phyloP scores from a whole-genome alignment of 2,329 filamentous ascomycete genomes.

The Phialemonium atrogriseum region DNA sequence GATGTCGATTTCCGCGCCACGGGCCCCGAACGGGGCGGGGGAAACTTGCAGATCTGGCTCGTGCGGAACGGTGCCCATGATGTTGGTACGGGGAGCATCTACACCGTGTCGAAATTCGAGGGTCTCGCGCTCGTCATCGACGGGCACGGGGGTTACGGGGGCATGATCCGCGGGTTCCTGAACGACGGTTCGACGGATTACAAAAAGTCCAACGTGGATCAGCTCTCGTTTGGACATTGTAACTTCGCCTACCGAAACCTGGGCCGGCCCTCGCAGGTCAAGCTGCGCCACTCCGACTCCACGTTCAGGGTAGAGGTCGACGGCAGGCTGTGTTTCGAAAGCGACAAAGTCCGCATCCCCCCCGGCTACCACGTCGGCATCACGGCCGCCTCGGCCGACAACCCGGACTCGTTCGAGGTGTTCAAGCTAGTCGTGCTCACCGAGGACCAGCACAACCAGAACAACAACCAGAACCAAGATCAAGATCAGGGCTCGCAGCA shows the following conservation, averaged over 20 bases:
- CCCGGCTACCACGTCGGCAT: conserved; percentile 78
- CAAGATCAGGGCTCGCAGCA: conserved; percentile 18
- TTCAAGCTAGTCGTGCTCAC: conserved; percentile 76
- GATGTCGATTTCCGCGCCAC: conserved; percentile 83
- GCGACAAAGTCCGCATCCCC: conserved; percentile 69
- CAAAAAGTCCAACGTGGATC: conserved; percentile 71
- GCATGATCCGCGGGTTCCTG: conserved; percentile 83
- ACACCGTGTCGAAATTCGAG: conserved; percentile 78
- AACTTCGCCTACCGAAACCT: conserved; percentile 86
- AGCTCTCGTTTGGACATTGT: conserved; percentile 88
- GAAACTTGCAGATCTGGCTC: conserved; percentile 93
- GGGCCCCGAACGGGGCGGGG: conserved; percentile 75
- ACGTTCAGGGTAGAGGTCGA: conserved; percentile 76
- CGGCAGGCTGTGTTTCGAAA: conserved; percentile 74
- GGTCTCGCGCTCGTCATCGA: conserved; percentile 85
- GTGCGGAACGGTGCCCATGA: conserved; percentile 57
- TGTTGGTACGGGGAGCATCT: conserved; percentile 68
- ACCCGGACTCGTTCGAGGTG: conserved; percentile 88
- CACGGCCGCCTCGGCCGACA: conserved; percentile 81
- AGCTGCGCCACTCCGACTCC: conserved; percentile 55
- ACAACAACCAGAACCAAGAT: conserved; percentile 11
- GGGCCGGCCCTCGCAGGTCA: conserved; percentile 72
- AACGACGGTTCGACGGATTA: conserved; percentile 85
- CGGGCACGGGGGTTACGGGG: conserved; percentile 66
- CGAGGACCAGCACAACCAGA: conserved; percentile 28